These are phyloP conservation scores for Biancaea sappan DNA, from an alignment of 306 rosid species.

Conservation along the genomic window DNA sequence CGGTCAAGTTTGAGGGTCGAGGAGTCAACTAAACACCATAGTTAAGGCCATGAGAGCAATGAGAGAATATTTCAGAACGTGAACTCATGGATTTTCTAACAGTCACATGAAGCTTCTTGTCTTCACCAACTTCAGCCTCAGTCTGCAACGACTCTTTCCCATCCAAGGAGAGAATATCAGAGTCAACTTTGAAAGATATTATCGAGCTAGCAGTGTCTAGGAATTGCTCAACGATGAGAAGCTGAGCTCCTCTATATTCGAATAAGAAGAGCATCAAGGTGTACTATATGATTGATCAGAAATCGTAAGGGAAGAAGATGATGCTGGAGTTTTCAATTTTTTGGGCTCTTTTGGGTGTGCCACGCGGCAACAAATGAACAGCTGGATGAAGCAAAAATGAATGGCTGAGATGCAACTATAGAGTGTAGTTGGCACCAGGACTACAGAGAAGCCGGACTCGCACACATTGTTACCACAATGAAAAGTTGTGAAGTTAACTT, in stretches of 20 bases:
- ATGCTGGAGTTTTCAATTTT: too few species aligned
- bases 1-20: conserved; percentile 60
- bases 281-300: conserved; percentile 72
- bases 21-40: conserved; percentile 61
- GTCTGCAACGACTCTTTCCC: conserved; percentile 69
- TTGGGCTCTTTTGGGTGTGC: too few species aligned
- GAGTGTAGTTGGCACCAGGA: too few species aligned
- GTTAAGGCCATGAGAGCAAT: conserved; percentile 54
- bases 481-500: too few species aligned
- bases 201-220: conserved; percentile 67
- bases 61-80: conserved; percentile 57
- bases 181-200: conserved; percentile 63
- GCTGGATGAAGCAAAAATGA: too few species aligned
- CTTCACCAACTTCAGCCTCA: conserved; percentile 66
- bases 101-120: conserved; percentile 60
- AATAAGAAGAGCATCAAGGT: conserved; percentile 65
- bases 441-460: too few species aligned
- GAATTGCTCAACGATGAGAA: conserved; percentile 61
- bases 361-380: too few species aligned
- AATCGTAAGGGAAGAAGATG: too few species aligned
- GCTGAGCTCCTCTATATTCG: conserved; percentile 62
- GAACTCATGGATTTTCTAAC: conserved; percentile 67
- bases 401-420: too few species aligned
- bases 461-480: too few species aligned
- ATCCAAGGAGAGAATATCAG: conserved; percentile 63